Base-by-base conservation (phyloP, 495 filamentous ascomycete genomes). In the Clavariopsis aquatica region DNA sequence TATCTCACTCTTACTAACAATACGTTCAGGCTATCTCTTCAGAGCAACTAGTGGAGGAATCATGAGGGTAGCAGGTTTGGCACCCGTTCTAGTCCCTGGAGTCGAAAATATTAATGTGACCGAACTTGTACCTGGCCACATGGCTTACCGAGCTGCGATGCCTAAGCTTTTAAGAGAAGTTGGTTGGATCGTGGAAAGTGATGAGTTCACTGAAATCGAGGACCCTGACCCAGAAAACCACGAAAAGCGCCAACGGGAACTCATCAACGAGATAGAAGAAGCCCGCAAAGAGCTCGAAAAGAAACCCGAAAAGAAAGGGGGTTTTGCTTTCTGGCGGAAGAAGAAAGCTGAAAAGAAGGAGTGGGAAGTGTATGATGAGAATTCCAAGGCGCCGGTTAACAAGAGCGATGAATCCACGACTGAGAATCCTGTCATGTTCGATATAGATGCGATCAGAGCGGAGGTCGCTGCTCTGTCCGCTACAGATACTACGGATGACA, bases 151-250 rank as follows among this genome's bases (percentile, higher is more conserved):
- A 61, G 80, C 85, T 23, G 90, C 90, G 17, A 97, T 99, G 86
- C 94, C 94, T 13, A 85, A 84, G 43, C 81, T 99, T 9, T 80
- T 99, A 17, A 84, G 89, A 43, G 85, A 90, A 68, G 86, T 92
- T 13, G 93, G 93, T 28, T 99, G 92, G 91, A 76, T 89, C 51
- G 89, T 98, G 1, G 84, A 94, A 66, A 90, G 87, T 61, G 93
- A 96, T 58, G 95, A 98, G 72, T 99, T 99, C 72, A 85, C 87
- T 1, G 94, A 99, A 74, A 98, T 99, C 54, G 93, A 98, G 69
- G 95, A 98, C 65, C 92, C 95, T 1, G 94, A 99, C 71, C 94
- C 94, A 2, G 95, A 98, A 4, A 91, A 94, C 62, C 92, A 98
- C 72, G 80, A 84, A 52, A 85, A 92, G 73, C 82, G 92, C 27